Percentiles rank a stretch among this genome's conserved stretches.
Evolutionary conservation across 352 stramenopile species (phyloP).

Genomic region (Phytophthora cactorum): DNA sequence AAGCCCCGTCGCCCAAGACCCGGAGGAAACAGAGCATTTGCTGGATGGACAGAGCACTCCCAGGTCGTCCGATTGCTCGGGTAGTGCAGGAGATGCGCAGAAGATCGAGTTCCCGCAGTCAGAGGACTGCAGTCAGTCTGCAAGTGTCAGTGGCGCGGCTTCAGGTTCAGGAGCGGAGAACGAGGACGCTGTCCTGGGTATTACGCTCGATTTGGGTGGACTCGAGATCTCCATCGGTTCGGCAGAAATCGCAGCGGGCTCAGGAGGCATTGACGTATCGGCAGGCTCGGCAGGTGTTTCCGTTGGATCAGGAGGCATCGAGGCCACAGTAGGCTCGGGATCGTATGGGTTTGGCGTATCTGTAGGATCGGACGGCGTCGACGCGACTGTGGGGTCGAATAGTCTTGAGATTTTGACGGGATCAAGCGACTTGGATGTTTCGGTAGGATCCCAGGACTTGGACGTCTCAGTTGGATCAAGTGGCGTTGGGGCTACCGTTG

Average conservation of each 20-base stretch:
- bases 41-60: slow-evolving; percentile 5
- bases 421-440: slow-evolving; percentile 10
- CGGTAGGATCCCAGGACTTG: slow-evolving; percentile 15
- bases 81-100: slow-evolving; percentile 16
- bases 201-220: slow-evolving; percentile 13
- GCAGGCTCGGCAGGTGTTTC: slow-evolving; percentile 10
- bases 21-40: slow-evolving; percentile 7
- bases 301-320: slow-evolving; percentile 11
- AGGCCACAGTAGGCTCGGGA: slow-evolving; percentile 24
- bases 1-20: slow-evolving; percentile 4
- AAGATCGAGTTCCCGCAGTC: slow-evolving; percentile 26
- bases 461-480: slow-evolving; percentile 16
- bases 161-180: slow-evolving; percentile 19
- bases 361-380: slow-evolving; percentile 18
- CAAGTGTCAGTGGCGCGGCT: slow-evolving; percentile 16
- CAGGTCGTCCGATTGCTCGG: slow-evolving; percentile 15
- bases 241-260: slow-evolving; percentile 6
- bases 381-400: slow-evolving; percentile 14
- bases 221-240: slow-evolving; percentile 24
- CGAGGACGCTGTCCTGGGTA: slow-evolving; percentile 14
- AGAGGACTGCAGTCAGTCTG: slow-evolving; percentile 23
- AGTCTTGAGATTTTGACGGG: slow-evolving; percentile 6
- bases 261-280: slow-evolving; percentile 5
- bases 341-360: slow-evolving; percentile 16
- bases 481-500: slow-evolving; percentile 15